Percentiles rank a stretch among this genome's conserved stretches.
phyloP scores from a whole-genome alignment of 2,329 filamentous ascomycete genomes.

The Paramyrothecium roridum region DNA sequence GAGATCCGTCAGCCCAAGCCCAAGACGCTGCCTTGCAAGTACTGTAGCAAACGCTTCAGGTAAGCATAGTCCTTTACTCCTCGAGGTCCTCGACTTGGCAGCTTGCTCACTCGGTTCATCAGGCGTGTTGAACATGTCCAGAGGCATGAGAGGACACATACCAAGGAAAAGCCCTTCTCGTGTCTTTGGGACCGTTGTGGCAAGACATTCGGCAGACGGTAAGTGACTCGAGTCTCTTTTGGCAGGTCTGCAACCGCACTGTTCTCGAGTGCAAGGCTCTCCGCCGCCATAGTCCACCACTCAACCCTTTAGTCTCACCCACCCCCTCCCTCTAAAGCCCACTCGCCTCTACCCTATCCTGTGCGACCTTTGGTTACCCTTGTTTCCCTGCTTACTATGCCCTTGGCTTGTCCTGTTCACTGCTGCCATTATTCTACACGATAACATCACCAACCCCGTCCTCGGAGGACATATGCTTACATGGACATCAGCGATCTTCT shows the following conservation, averaged over 20 bases:
- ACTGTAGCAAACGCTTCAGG: conserved; percentile 62
- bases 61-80: conserved; percentile 31
- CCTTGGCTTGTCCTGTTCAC: background rate
- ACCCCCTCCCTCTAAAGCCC: background rate
- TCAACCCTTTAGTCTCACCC: conserved; percentile 1
- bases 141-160: conserved; percentile 61
- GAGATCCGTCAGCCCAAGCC: conserved; percentile 57
- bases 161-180: conserved; percentile 62
- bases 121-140: conserved; percentile 62
- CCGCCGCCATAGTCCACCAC: conserved; percentile 1
- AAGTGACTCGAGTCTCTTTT: conserved; percentile 26
- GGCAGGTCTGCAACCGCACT: background rate
- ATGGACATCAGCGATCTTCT: conserved; percentile 64
- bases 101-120: background rate
- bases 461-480: conserved; percentile 36
- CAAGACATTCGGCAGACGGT: conserved; percentile 62
- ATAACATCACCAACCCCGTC: background rate
- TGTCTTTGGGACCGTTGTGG: conserved; percentile 58
- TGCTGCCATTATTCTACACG: background rate
- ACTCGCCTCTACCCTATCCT: background rate
- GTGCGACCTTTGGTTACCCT: background rate
- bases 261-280: background rate
- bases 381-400: background rate
- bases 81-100: conserved; percentile 2
- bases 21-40: conserved; percentile 60